Base-by-base conservation (phyloP, 2,329 filamentous ascomycete genomes). In the Huntiella abstrusa region DNA sequence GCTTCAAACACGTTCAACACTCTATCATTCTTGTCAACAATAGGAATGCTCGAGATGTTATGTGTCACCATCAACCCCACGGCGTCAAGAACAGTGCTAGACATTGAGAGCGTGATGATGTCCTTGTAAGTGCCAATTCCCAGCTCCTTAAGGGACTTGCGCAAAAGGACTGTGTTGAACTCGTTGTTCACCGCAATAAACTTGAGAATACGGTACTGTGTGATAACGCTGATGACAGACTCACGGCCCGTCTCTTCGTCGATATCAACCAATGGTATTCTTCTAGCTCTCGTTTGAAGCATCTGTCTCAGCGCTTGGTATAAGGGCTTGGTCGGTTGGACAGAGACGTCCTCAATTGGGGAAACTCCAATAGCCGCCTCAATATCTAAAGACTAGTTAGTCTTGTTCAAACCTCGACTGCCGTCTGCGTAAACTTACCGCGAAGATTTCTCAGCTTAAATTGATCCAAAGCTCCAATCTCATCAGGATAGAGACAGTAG, bases 1-100 rank as follows among this genome's bases (percentile, higher is more conserved):
- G 91, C 84, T 64, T 98, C 92, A 57, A 98, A 98, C 8, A 96
- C 86, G 57, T 98, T 98, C 52, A 96, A 75, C 0, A 98, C 77
- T 61, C 75, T 66, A 55, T 71, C 69, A 34, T 85, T 75, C 42
- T 73, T 72, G 56, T 96, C 91, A 47, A 98, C 66, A 48, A 98
- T 91, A 7, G 91, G 91, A 33, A 98, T 82, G 56, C 86, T 92
- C 37, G 85, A 94, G 56, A 98, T 96, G 62, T 85, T 94, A 61
- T 82, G 73, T 61, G 85, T 78, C 45, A 98, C 91, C 69, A 98
- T 81, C 61, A 84, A 72, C 58, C 94, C 84, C 51, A 98, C 93
- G 28, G 93, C 86, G 54, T 94, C 85, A 54, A 98, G 83, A 37
- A 98, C 91, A 1, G 85, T 80, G 44, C 81, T 91, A 55, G 80